phyloP scores from a whole-genome alignment of 2,329 filamentous ascomycete species.

The Fusarium agapanthi region DNA sequence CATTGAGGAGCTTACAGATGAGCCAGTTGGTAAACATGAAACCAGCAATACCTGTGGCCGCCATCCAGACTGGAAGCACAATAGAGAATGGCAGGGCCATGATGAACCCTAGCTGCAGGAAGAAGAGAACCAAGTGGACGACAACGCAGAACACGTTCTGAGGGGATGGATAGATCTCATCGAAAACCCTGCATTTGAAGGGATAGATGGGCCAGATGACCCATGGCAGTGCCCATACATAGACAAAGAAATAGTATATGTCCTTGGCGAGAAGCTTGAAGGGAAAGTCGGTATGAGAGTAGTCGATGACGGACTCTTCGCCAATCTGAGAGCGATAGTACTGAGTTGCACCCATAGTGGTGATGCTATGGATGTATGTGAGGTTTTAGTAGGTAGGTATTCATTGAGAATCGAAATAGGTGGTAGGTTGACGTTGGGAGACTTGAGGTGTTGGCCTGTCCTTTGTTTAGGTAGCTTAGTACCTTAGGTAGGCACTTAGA shows the following conservation, averaged over 20 bases:
- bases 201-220: conserved; percentile 67
- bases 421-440: not conserved
- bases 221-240: conserved; percentile 65
- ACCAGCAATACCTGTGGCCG: conserved; percentile 47
- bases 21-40: conserved; percentile 61
- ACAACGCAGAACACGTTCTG: conserved; percentile 65
- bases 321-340: conserved; percentile 69
- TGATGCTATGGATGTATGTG: not conserved
- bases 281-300: conserved; percentile 67
- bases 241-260: conserved; percentile 64
- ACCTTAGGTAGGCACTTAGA: not conserved
- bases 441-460: not conserved
- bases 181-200: conserved; percentile 61
- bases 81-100: conserved; percentile 62
- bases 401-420: not conserved
- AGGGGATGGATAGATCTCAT: conserved; percentile 69
- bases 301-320: conserved; percentile 65
- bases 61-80: conserved; percentile 60
- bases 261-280: conserved; percentile 61
- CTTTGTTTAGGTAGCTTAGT: not conserved
- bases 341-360: conserved; percentile 51
- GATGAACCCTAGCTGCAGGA: conserved; percentile 70
- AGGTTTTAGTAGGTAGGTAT: not conserved
- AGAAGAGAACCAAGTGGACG: conserved; percentile 65
- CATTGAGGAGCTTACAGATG: conserved; percentile 62